Evolutionary conservation across 495 filamentous ascomycete species (phyloP).

Genomic region (Durotheca rogersii): DNA sequence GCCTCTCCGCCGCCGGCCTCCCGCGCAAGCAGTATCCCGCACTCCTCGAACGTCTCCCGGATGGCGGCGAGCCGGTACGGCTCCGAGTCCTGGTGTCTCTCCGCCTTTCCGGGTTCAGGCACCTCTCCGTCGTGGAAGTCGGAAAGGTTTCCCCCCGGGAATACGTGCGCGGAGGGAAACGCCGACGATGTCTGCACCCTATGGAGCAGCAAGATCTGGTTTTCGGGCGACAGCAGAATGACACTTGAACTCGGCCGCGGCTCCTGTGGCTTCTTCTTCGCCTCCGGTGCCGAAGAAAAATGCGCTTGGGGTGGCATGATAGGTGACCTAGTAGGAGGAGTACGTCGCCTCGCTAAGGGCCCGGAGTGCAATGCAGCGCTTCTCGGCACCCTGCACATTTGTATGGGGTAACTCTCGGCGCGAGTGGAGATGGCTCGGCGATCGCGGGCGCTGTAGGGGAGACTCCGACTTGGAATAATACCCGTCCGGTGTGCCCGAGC

Average conservation of each 20-base stretch:
- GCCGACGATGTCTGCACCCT: constrained; percentile 77
- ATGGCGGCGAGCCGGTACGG: constrained; percentile 78
- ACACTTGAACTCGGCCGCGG: constrained; percentile 57
- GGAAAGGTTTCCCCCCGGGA: constrained; percentile 88
- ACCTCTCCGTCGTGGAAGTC: constrained; percentile 65
- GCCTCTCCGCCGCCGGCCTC: constrained; percentile 38
- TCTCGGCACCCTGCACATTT: too few relatives aligned
- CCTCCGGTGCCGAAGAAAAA: constrained; percentile 1
- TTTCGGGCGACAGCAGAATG: constrained; percentile 78
- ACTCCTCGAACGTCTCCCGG: constrained; percentile 93
- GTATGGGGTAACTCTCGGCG: neutral
- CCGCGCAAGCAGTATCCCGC: constrained; percentile 79
- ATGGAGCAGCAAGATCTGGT: constrained; percentile 85
- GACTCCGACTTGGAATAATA: neutral
- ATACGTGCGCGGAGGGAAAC: constrained; percentile 92
- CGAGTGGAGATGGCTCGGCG: constrained; percentile 6
- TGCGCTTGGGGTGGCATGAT: constrained; percentile 1
- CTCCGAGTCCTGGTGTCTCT: constrained; percentile 64
- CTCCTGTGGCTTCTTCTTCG: constrained; percentile 10
- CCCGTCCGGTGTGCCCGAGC: neutral
- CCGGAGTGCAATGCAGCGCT: neutral
- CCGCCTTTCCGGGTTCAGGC: constrained; percentile 44
- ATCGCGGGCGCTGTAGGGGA: neutral
- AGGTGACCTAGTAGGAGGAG: neutral
- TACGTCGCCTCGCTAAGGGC: neutral